phyloP scores from a whole-genome alignment of 129 eudicot species.

The Tagetes erecta region DNA sequence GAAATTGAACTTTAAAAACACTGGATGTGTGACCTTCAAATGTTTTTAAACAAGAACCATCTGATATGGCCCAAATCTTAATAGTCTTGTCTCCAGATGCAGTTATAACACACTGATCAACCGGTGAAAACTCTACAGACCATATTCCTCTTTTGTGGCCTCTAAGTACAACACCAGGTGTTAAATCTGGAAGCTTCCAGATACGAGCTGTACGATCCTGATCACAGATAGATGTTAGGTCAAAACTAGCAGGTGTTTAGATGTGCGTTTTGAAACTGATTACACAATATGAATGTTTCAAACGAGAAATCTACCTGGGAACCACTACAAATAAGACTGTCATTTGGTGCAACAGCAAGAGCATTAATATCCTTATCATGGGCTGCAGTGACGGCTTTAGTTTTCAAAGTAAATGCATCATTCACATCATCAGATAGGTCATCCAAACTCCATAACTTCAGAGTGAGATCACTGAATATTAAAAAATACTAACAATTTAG shows the following conservation, averaged over 20 bases:
- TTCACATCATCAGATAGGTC: constrained; percentile 46
- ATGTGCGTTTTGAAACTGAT: not conserved
- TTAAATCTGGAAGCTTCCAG: constrained; percentile 86
- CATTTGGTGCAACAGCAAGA: constrained; percentile 86
- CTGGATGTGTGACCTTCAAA: constrained; percentile 98
- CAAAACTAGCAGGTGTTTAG: not conserved
- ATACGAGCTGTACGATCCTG: constrained; percentile 93
- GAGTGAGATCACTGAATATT: constrained; percentile 67
- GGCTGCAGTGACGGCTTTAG: constrained; percentile 76
- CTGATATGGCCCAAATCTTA: constrained; percentile 88
- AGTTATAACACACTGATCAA: constrained; percentile 90
- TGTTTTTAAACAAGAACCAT: constrained; percentile 88
- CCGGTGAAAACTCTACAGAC: constrained; percentile 97
- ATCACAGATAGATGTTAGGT: constrained; percentile 1
- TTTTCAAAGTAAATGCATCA: constrained; percentile 58
- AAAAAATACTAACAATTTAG: not conserved
- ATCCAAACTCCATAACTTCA: constrained; percentile 87
- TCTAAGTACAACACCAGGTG: constrained; percentile 58
- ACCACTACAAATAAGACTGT: constrained; percentile 86
- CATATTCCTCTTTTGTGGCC: constrained; percentile 97
- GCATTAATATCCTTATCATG: constrained; percentile 92
- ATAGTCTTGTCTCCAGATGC: constrained; percentile 94
- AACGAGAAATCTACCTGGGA: constrained; percentile 64
- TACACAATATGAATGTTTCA: not conserved
- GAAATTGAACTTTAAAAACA: constrained; percentile 74